Conservation (phyloP, 495 filamentous ascomycete species). For the Lasiosphaeris hirsuta region DNA sequence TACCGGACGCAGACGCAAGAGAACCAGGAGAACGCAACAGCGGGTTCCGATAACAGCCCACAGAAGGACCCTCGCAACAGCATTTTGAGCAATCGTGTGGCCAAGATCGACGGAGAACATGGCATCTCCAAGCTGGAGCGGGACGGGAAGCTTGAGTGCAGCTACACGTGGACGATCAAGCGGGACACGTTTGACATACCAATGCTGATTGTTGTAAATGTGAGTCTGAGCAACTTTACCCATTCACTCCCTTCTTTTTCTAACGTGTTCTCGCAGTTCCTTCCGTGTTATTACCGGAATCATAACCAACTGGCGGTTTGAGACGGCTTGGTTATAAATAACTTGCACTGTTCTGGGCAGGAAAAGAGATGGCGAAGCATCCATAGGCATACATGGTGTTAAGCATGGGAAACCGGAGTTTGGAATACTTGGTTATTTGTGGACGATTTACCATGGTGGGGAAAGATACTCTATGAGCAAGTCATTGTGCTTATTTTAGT, state of each 20-base stretch:
- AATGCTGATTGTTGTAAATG: constrained; percentile 96
- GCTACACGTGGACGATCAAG: constrained; percentile 94
- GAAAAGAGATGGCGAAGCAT: constrained; percentile 13
- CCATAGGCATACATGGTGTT: constrained; percentile 9
- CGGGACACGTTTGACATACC: constrained; percentile 97
- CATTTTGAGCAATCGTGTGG: constrained; percentile 50
- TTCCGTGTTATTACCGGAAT: constrained; percentile 50
- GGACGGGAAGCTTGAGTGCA: constrained; percentile 91
- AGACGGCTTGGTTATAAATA: neutral
- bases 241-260: neutral
- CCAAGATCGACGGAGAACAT: constrained; percentile 69
- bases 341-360: neutral
- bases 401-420: neutral
- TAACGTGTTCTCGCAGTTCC: constrained; percentile 35
- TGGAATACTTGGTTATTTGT: neutral
- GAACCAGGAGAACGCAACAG: constrained; percentile 32
- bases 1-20: constrained; percentile 80
- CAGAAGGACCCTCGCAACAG: constrained; percentile 45
- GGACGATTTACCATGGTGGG: neutral
- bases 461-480: neutral
- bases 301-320: constrained; percentile 48
- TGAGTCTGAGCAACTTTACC: constrained; percentile 47
- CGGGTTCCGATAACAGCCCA: constrained; percentile 20
- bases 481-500: neutral
- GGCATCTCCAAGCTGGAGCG: constrained; percentile 73